Evolutionary conservation across 805 yeast species (phyloP).

Genomic region (Spathaspora girioi): DNA sequence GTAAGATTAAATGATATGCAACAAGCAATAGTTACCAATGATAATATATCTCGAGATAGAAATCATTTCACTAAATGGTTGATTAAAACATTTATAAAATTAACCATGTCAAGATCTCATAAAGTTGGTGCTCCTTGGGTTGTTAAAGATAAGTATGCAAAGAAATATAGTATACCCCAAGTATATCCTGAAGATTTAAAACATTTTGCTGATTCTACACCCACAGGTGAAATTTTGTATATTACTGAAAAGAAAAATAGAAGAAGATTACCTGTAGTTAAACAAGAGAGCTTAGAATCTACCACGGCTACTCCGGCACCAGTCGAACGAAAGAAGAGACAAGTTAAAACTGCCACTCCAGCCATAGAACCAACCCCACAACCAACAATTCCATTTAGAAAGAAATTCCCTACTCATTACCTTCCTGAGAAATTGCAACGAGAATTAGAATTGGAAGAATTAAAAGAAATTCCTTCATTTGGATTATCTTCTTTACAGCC

Average conservation of each 20-base stretch:
- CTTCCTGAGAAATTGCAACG: conserved; percentile 21
- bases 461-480: conserved; percentile 1
- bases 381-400: conserved; percentile 7
- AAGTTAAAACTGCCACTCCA: background rate
- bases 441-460: conserved; percentile 13
- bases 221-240: conserved; percentile 24
- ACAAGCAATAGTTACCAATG: conserved; percentile 69
- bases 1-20: conserved; percentile 49
- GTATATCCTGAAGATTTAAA: conserved; percentile 55
- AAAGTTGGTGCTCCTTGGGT: conserved; percentile 97
- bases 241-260: conserved; percentile 1
- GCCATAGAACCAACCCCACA: background rate
- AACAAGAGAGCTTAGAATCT: background rate
- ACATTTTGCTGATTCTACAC: conserved; percentile 33
- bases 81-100: conserved; percentile 82
- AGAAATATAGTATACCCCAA: conserved; percentile 59
- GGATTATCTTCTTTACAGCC: conserved; percentile 19
- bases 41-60: conserved; percentile 76
- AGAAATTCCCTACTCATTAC: conserved; percentile 29
- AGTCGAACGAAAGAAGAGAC: background rate
- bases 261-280: background rate
- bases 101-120: conserved; percentile 70
- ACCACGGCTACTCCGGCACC: too few relatives aligned
- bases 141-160: conserved; percentile 73
- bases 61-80: conserved; percentile 85